phyloP scores from a whole-genome alignment of 305 asterid genomes.

The Fraxinus floribunda region DNA sequence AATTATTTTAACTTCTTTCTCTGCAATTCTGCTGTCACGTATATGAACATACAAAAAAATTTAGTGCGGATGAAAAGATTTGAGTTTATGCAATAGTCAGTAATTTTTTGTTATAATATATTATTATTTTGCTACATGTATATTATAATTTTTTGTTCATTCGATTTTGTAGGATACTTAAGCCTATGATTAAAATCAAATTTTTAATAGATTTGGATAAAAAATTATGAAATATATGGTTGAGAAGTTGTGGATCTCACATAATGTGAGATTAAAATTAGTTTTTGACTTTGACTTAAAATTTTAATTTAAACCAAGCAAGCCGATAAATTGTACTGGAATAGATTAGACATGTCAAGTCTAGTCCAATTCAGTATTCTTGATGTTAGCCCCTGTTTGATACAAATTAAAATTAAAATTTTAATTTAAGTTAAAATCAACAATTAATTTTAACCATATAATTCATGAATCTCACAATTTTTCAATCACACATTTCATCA shows the following conservation, averaged over 20 bases:
- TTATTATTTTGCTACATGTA: no score
- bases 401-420: no score
- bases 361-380: neutral
- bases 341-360: neutral
- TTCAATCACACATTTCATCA: no score
- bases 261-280: neutral
- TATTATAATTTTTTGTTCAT: neutral
- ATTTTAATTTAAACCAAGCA: neutral
- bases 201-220: neutral
- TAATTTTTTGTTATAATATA: neutral
- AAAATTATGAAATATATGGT: neutral
- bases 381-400: neutral
- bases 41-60: neutral
- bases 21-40: neutral
- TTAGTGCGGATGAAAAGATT: neutral
- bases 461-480: no score
- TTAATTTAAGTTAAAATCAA: no score
- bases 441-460: no score
- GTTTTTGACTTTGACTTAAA: neutral
- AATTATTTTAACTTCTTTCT: neutral
- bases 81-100: neutral
- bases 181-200: neutral
- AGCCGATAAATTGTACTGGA: neutral
- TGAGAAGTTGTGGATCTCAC: neutral
- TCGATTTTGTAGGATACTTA: neutral